Evolutionary conservation across 2,329 filamentous ascomycete species (phyloP), one percentile per base, ranked within the genome.

Genomic region (Venturia effusa): DNA sequence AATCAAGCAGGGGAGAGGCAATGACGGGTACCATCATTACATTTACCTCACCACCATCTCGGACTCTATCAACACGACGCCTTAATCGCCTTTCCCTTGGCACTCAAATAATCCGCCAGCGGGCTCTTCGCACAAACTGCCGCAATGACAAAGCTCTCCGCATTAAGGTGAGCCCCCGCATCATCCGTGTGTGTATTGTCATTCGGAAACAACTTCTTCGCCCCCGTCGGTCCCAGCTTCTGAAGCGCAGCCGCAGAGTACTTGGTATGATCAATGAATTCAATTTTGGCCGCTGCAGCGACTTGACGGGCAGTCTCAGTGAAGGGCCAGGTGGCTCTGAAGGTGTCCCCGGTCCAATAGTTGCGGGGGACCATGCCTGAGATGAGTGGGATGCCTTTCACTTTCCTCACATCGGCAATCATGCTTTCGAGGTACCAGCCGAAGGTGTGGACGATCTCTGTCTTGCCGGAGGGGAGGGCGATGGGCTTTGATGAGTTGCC

Each of bases 151-250:
- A 64, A 64, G 15, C 55, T 61, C 62, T 64, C 62, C 1, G 55
- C 40, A 24, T 64, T 64, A 1, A 64, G 13, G n/a, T 40, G 27
- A 7, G 71, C 70, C 1, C 70, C 69, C 6, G 24, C 63, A 7
- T 67, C 64, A 66, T 70, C 67, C 0, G 69, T 72, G 64, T 72
- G 70, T 13, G 70, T 72, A 22, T 69, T 69, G 64, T 71, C 71
- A 19, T 68, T 61, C n/a, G 70, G 71, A 63, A 64, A 71, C 59
- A 69, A 69, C 19, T 67, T 68, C 64, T 67, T 69, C 10, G 69
- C 65, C 48, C 63, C 66, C 3, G 60, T 65, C 4, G 65, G 43
- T 11, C 70, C 70, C 40, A 70, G 51, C 6, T 64, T 48, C 66
- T 70, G 70, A 40, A 67, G 69, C 41, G 62, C 40, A 34, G 55